phyloP scores from a whole-genome alignment of 2,329 filamentous ascomycete species.

The Fusarium sp. region DNA sequence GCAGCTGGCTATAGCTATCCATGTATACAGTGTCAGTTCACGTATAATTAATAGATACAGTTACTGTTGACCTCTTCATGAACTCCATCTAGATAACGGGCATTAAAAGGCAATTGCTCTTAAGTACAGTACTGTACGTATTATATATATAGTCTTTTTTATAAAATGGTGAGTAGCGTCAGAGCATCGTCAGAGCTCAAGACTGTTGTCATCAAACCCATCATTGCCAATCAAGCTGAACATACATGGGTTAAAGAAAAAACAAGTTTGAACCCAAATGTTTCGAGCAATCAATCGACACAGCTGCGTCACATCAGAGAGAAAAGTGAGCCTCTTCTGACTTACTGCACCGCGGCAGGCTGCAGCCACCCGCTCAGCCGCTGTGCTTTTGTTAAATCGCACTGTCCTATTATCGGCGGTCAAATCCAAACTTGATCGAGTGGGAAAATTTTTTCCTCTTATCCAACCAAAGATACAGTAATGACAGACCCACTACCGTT shows the following conservation, averaged over 20 bases:
- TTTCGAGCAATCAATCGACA: slow-evolving; percentile 12
- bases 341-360: slow-evolving; percentile 5
- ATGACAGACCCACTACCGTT: slow-evolving; percentile 35
- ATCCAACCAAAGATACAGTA: slow-evolving; percentile 23
- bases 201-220: neutral
- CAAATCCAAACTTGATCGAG: slow-evolving; percentile 13
- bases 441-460: slow-evolving; percentile 41
- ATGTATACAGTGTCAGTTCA: slow-evolving; percentile 33
- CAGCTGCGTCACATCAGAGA: neutral
- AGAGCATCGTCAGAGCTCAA: neutral
- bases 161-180: neutral
- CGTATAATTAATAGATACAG: slow-evolving; percentile 13
- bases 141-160: no score
- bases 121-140: neutral
- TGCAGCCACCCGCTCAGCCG: slow-evolving; percentile 20
- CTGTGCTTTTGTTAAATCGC: slow-evolving; percentile 7
- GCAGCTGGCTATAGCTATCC: no score
- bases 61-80: slow-evolving; percentile 6
- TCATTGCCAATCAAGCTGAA: slow-evolving; percentile 2
- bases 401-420: slow-evolving; percentile 35
- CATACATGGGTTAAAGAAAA: neutral
- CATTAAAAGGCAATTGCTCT: neutral
- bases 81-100: slow-evolving; percentile 15
- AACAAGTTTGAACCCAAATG: slow-evolving; percentile 9
- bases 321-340: neutral